Evolutionary conservation across 2,329 filamentous ascomycete genomes (phyloP).

Genomic region (Paraconiothyrium sp.): DNA sequence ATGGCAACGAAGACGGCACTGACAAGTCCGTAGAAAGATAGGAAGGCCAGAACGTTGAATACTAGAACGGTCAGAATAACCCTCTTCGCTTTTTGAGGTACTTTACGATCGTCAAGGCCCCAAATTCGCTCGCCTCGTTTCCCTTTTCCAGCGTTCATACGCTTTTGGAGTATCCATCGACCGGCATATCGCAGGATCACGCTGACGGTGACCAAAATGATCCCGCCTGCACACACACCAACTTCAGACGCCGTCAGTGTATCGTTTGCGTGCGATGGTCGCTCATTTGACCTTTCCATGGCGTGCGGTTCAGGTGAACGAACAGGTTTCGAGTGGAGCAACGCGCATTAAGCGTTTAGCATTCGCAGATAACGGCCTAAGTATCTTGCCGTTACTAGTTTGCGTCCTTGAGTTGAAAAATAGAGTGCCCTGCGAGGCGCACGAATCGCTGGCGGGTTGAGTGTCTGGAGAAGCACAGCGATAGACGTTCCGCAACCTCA

Average conservation of each 20-base stretch:
- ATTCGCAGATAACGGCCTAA: not conserved
- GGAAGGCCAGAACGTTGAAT: slow-evolving; percentile 30
- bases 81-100: not conserved
- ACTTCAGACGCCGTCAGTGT: slow-evolving; percentile 18
- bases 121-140: slow-evolving; percentile 16
- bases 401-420: not conserved
- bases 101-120: slow-evolving; percentile 31
- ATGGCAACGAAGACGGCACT: slow-evolving; percentile 27
- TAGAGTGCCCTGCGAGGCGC: not conserved
- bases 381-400: not conserved
- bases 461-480: not conserved
- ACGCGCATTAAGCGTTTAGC: not conserved
- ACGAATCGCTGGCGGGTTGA: not conserved
- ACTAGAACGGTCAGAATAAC: slow-evolving; percentile 15
- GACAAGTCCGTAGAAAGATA: slow-evolving; percentile 29
- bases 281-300: slow-evolving; percentile 27
- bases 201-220: slow-evolving; percentile 20
- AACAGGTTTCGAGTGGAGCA: not conserved
- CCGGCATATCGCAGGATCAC: slow-evolving; percentile 27
- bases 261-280: slow-evolving; percentile 23
- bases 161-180: slow-evolving; percentile 25
- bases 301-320: not conserved
- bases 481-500: not conserved
- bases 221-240: slow-evolving; percentile 20
- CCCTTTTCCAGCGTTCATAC: slow-evolving; percentile 14